A percentile compares a stretch with the other conserved stretches of the same genome.
These are phyloP conservation scores for Tetrahymena borealis DNA, from an alignment of 73 alveolate species.

Conservation along the genomic window DNA sequence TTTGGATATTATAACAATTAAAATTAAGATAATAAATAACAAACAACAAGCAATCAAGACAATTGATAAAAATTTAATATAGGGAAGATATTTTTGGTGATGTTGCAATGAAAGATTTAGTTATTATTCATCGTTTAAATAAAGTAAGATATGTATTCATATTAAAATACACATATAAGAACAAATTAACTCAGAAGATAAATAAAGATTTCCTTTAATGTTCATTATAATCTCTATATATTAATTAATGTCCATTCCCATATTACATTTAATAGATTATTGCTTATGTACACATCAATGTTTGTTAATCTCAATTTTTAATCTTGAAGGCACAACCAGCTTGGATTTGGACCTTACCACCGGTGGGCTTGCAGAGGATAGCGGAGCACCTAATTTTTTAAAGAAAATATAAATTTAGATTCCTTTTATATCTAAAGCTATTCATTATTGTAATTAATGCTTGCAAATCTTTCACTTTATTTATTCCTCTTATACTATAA, in stretches of 20 bases:
- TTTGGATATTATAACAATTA: too few species aligned
- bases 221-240: background rate
- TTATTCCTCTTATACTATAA: too few species aligned
- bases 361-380: conserved; percentile 34
- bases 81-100: background rate
- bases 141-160: background rate
- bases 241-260: background rate
- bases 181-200: background rate
- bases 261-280: background rate
- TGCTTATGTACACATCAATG: background rate
- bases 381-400: conserved; percentile 21
- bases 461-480: too few species aligned
- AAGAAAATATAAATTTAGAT: background rate
- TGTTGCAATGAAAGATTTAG: background rate
- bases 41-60: background rate
- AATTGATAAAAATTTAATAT: background rate
- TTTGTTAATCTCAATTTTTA: conserved; percentile 16
- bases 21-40: background rate
- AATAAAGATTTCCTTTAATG: background rate
- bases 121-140: background rate
- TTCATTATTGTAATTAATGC: too few species aligned
- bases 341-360: conserved; percentile 29
- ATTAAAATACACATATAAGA: background rate
- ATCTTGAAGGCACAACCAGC: conserved; percentile 36
- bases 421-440: too few species aligned